Conservation (phyloP, 345 rosid species). For the Salix suchowensis region DNA sequence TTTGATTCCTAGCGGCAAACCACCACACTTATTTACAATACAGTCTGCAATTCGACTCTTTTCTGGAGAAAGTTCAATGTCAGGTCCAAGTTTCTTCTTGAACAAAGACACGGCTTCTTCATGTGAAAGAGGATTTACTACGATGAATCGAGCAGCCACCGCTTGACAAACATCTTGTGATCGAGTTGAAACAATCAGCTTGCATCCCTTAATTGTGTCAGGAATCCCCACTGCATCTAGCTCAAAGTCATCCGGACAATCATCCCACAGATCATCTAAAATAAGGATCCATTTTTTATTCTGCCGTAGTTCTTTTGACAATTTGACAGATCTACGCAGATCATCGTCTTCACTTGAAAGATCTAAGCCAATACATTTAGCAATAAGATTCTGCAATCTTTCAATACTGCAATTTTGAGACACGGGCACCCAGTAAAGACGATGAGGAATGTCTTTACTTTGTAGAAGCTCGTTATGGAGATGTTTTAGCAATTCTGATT, state of each 20-base stretch:
- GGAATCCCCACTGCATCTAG: neutral
- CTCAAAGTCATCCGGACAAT: too few species aligned
- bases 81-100: neutral
- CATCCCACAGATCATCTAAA: neutral
- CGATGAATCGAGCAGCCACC: neutral
- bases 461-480: neutral
- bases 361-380: too few species aligned
- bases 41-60: neutral
- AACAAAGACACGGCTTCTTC: neutral
- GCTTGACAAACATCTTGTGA: accelerated
- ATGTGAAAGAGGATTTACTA: neutral
- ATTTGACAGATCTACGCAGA: neutral
- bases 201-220: neutral
- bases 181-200: neutral
- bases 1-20: neutral
- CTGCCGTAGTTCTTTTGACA: neutral
- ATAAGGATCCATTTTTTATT: too few species aligned
- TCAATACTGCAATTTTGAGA: too few species aligned
- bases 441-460: too few species aligned
- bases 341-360: too few species aligned
- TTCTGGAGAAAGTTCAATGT: too few species aligned
- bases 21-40: neutral
- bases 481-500: neutral
- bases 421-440: too few species aligned
- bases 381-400: too few species aligned